Evolutionary conservation across 1,284 basidiomycete species (phyloP).

Genomic region (Sanghuangporus baumii): DNA sequence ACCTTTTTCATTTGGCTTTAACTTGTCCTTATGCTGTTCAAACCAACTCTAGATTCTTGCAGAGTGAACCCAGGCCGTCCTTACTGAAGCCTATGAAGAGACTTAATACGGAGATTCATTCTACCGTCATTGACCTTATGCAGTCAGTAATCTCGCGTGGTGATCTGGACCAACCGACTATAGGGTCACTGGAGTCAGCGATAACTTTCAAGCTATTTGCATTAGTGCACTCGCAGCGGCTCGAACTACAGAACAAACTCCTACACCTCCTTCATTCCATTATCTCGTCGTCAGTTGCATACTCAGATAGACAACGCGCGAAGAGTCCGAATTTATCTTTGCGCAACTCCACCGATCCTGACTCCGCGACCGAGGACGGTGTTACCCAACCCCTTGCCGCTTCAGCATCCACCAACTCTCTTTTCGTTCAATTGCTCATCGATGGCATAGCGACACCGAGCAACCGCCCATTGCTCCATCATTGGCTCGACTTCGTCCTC

Average conservation of each 20-base stretch:
- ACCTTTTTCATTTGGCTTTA: neutral
- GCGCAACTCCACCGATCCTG: conserved; percentile 28
- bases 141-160: conserved; percentile 79
- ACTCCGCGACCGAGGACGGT: conserved; percentile 2
- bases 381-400: neutral
- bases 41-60: conserved; percentile 50
- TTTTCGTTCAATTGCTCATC: conserved; percentile 73
- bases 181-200: conserved; percentile 63
- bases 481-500: conserved; percentile 95
- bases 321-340: conserved; percentile 28
- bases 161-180: conserved; percentile 55
- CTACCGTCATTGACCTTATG: conserved; percentile 72
- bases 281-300: conserved; percentile 51
- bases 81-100: conserved; percentile 48
- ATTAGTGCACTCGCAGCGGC: conserved; percentile 60
- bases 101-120: conserved; percentile 64
- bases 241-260: conserved; percentile 89
- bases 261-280: conserved; percentile 87
- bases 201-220: conserved; percentile 75
- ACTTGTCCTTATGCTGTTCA: neutral
- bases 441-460: conserved; percentile 69
- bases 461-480: conserved; percentile 81
- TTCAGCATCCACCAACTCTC: conserved; percentile 41
- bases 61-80: conserved; percentile 60
- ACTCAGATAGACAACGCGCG: conserved; percentile 18